These are phyloP conservation scores for Juncus effusus DNA, from an alignment of 176 grass and related monocot species.

Conservation along the genomic window DNA sequence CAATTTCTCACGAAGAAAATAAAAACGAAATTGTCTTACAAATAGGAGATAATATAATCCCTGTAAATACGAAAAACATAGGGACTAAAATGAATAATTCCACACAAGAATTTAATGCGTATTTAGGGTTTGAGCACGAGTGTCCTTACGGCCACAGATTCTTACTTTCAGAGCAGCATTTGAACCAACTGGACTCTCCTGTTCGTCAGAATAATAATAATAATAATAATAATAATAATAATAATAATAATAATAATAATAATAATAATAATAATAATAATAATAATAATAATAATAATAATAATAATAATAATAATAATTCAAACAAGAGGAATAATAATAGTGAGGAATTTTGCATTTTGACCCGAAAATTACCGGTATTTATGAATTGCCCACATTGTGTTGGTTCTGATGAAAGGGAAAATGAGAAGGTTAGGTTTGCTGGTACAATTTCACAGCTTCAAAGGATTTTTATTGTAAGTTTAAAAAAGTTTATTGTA, in stretches of 20 bases:
- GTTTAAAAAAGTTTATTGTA: neutral
- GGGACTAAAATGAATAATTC: constrained; percentile 46
- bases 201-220: constrained; percentile 18
- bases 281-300: too few species aligned
- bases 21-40: constrained; percentile 51
- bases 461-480: constrained; percentile 94
- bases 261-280: constrained; percentile 31
- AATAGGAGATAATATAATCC: constrained; percentile 80
- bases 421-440: constrained; percentile 53
- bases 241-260: constrained; percentile 33
- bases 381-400: constrained; percentile 96
- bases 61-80: constrained; percentile 47
- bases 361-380: constrained; percentile 88
- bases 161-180: constrained; percentile 73
- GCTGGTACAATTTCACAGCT: constrained; percentile 71
- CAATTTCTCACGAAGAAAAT: constrained; percentile 35
- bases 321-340: constrained; percentile 37
- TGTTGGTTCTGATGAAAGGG: constrained; percentile 46
- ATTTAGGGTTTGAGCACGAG: constrained; percentile 89
- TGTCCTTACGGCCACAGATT: constrained; percentile 89
- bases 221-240: constrained; percentile 26
- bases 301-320: too few species aligned
- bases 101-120: constrained; percentile 41
- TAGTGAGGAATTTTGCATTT: constrained; percentile 72
- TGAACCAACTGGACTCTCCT: constrained; percentile 53